phyloP scores from a whole-genome alignment of 148 eudicot species.

The Pouteria glomerata region DNA sequence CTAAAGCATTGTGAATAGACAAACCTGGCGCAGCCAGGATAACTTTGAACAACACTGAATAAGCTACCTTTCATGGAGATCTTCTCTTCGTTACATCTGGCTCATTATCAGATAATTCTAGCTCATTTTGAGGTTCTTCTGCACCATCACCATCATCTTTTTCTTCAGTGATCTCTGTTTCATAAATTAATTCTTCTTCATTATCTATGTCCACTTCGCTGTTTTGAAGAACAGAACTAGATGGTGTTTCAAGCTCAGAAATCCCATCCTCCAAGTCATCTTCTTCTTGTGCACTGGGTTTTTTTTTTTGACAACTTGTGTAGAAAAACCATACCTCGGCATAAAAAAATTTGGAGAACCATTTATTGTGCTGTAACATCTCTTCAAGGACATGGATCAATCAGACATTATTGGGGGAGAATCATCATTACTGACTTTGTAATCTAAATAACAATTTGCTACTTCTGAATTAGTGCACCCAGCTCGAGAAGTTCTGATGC shows the following conservation, averaged over 20 bases:
- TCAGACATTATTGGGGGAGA: conserved; percentile 7
- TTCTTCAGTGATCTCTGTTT: conserved; percentile 37
- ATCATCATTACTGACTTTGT: conserved; percentile 22
- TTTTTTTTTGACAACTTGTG: conserved; percentile 49
- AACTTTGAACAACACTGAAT: conserved; percentile 27
- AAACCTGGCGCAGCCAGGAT: conserved; percentile 29
- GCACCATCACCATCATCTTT: conserved; percentile 30
- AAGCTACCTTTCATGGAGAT: conserved; percentile 5
- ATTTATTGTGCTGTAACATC: conserved; percentile 18
- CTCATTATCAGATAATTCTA: conserved; percentile 29
- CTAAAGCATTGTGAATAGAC: conserved; percentile 37
- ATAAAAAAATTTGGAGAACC: conserved; percentile 18
- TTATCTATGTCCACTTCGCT: conserved; percentile 20
- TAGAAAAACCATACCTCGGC: conserved; percentile 37
- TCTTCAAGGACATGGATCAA: conserved; percentile 18
- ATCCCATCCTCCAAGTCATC: conserved; percentile 76
- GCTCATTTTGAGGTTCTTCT: conserved; percentile 35
- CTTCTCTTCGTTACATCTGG: conserved; percentile 14
- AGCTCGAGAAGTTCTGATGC: conserved; percentile 28
- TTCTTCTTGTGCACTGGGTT: conserved; percentile 51
- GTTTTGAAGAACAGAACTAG: conserved; percentile 17
- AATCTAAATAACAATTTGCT: conserved; percentile 20
- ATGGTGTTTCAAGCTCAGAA: conserved; percentile 71
- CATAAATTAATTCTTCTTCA: conserved; percentile 37
- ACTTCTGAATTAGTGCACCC: conserved; percentile 34